phyloP scores from a whole-genome alignment of 108 stramenopile species.

The Cafeteria roenbergensis region DNA sequence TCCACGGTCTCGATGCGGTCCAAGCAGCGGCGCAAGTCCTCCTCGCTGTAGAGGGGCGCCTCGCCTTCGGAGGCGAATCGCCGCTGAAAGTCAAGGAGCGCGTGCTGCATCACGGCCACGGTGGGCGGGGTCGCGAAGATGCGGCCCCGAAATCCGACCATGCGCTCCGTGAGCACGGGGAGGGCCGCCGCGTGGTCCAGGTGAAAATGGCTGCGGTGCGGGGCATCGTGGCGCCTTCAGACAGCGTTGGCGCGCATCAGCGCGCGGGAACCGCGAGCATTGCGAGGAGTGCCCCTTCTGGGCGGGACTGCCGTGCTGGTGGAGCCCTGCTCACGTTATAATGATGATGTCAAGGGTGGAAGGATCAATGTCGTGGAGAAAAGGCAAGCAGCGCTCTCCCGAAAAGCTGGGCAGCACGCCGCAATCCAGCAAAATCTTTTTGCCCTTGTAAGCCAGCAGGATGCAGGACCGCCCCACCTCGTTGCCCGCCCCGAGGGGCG shows the following conservation, averaged over 20 bases:
- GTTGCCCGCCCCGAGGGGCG: slow-evolving; percentile 68
- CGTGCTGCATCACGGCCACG: slow-evolving; percentile 77
- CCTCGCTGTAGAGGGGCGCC: slow-evolving; percentile 66
- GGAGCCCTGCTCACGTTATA: slow-evolving; percentile 35
- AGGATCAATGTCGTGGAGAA: slow-evolving; percentile 30
- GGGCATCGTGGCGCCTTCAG: slow-evolving; percentile 66
- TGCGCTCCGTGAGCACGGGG: slow-evolving; percentile 94
- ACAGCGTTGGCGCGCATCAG: slow-evolving; percentile 54
- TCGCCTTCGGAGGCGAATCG: slow-evolving; percentile 54
- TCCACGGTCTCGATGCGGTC: slow-evolving; percentile 87
- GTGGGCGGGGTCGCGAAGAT: slow-evolving; percentile 97
- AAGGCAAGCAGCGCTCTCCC: slow-evolving; percentile 64
- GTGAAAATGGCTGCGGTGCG: slow-evolving; percentile 88
- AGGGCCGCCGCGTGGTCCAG: slow-evolving; percentile 89
- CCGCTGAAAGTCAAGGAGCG: slow-evolving; percentile 78
- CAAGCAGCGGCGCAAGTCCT: slow-evolving; percentile 72
- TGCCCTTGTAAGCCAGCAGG: slow-evolving; percentile 53
- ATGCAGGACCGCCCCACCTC: slow-evolving; percentile 97
- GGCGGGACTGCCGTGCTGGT: background rate
- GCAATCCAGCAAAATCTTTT: slow-evolving; percentile 76
- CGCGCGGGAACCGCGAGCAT: background rate
- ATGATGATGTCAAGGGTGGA: slow-evolving; percentile 47
- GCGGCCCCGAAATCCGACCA: slow-evolving; percentile 66
- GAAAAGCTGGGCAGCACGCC: slow-evolving; percentile 94
- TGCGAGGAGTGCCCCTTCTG: background rate